A percentile compares a stretch with the other conserved stretches of the same genome.
Conservation (phyloP, 2,329 filamentous ascomycete species). For the Pyrenophora teres region DNA sequence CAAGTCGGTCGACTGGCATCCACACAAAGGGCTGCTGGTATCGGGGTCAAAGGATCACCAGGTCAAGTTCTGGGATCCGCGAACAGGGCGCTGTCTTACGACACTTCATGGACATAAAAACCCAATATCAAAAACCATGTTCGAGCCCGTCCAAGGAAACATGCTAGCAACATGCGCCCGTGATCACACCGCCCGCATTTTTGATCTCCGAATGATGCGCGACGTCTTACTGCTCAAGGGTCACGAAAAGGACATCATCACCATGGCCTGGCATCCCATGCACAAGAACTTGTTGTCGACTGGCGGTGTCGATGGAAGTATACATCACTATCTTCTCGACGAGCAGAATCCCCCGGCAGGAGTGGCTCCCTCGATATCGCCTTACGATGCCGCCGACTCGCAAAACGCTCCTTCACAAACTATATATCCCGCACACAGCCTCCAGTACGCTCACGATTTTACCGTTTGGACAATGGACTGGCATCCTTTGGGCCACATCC, state of each 20-base stretch:
- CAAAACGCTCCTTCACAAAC: slow-evolving; percentile 80
- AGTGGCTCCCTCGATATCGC: slow-evolving; percentile 71
- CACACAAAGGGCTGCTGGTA: slow-evolving; percentile 88
- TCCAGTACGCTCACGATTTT: slow-evolving; percentile 88
- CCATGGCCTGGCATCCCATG: slow-evolving; percentile 89
- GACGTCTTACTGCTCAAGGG: slow-evolving; percentile 92
- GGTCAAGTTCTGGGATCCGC: slow-evolving; percentile 98
- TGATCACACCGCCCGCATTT: slow-evolving; percentile 90
- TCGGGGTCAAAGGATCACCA: slow-evolving; percentile 97
- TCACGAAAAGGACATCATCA: slow-evolving; percentile 95
- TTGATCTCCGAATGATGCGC: slow-evolving; percentile 97
- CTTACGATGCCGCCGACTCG: slow-evolving; percentile 84
- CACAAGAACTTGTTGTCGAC: slow-evolving; percentile 89
- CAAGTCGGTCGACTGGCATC: slow-evolving; percentile 97
- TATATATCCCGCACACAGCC: slow-evolving; percentile 87
- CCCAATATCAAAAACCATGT: slow-evolving; percentile 89
- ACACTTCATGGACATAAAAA: slow-evolving; percentile 98
- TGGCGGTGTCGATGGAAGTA: slow-evolving; percentile 84
- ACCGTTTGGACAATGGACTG: slow-evolving; percentile 98
- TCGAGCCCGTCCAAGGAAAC: slow-evolving; percentile 82
- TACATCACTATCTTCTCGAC: slow-evolving; percentile 94
- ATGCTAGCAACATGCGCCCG: slow-evolving; percentile 90
- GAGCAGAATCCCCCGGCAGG: slow-evolving; percentile 85
- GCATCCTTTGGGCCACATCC: slow-evolving; percentile 94
- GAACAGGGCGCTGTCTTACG: slow-evolving; percentile 84